Evolutionary conservation across 208 protist genomes (phyloP).

Genomic region (Trypanosoma mega): DNA sequence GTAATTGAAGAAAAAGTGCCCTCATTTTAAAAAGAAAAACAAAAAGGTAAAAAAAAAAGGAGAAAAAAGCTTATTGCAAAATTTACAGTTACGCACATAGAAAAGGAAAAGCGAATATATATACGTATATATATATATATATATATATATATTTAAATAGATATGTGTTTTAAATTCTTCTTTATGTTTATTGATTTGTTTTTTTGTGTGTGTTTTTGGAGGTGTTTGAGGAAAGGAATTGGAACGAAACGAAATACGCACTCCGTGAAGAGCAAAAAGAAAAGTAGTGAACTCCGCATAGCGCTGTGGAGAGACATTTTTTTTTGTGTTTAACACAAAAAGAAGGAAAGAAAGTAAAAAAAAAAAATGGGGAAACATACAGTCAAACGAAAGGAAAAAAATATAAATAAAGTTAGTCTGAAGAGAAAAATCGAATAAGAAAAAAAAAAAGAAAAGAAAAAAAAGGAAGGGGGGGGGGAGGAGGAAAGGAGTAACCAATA

Average conservation of each 20-base stretch:
- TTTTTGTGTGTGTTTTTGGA: neutral
- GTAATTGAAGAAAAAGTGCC: neutral
- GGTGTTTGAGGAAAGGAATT: neutral
- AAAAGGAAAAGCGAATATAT: neutral
- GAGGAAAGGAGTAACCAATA: neutral
- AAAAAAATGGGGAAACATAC: slow-evolving; percentile 2
- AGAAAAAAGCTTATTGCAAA: neutral
- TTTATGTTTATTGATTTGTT: too few species aligned
- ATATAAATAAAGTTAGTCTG: slow-evolving; percentile 3
- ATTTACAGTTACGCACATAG: neutral
- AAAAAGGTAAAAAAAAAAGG: neutral
- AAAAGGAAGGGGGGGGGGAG: neutral
- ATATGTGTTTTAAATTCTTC: too few species aligned
- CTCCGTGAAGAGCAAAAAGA: neutral
- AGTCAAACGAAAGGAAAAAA: slow-evolving; percentile 6
- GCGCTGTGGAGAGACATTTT: neutral
- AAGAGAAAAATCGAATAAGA: slow-evolving; percentile 4
- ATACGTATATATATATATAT: slow-evolving; percentile 19
- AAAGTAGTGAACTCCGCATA: neutral
- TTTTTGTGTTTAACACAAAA: neutral
- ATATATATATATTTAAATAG: slow-evolving; percentile 8
- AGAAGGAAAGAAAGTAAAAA: slow-evolving; percentile 4
- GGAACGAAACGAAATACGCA: too few species aligned
- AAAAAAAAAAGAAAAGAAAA: slow-evolving; percentile 8
- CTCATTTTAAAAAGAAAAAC: neutral